A percentile compares a stretch with the other conserved stretches of the same genome.
Conservation (phyloP, 2,329 filamentous ascomycete genomes). For the Samsoniella hepiali region DNA sequence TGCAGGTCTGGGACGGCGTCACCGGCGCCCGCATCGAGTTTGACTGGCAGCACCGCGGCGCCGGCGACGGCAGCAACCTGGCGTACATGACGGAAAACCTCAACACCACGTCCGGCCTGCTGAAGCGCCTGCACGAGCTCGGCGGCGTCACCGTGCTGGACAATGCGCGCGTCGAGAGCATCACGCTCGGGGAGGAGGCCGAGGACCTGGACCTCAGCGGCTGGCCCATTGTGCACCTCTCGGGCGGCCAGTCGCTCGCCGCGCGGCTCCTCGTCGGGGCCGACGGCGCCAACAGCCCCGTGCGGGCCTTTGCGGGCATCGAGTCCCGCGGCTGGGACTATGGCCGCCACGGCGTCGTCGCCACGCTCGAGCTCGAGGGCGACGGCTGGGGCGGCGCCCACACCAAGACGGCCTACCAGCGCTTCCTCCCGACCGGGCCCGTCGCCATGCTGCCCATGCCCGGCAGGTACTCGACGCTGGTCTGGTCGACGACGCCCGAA, state of each 20-base stretch:
- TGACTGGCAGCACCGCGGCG: constrained; percentile 58
- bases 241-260: constrained; percentile 63
- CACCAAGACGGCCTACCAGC: constrained; percentile 81
- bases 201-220: constrained; percentile 72
- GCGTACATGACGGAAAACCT: constrained; percentile 97
- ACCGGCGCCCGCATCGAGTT: constrained; percentile 86
- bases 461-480: constrained; percentile 75
- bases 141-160: constrained; percentile 70
- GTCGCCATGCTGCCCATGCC: constrained; percentile 89
- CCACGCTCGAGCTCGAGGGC: constrained; percentile 72
- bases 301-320: constrained; percentile 85
- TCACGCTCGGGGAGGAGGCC: constrained; percentile 67
- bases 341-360: constrained; percentile 82
- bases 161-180: constrained; percentile 73
- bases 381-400: constrained; percentile 52
- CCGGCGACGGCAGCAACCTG: constrained; percentile 56
- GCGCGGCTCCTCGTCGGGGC: constrained; percentile 87
- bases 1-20: constrained; percentile 98
- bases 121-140: constrained; percentile 68
- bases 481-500: constrained; percentile 88
- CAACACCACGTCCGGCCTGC: constrained; percentile 77
- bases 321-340: constrained; percentile 91
- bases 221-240: constrained; percentile 82
- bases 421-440: constrained; percentile 89
- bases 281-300: constrained; percentile 91